Evolutionary conservation across 202 grass and related monocot genomes (phyloP), one percentile per base, ranked within the genome.

Genomic region (Alloteropsis angusta): DNA sequence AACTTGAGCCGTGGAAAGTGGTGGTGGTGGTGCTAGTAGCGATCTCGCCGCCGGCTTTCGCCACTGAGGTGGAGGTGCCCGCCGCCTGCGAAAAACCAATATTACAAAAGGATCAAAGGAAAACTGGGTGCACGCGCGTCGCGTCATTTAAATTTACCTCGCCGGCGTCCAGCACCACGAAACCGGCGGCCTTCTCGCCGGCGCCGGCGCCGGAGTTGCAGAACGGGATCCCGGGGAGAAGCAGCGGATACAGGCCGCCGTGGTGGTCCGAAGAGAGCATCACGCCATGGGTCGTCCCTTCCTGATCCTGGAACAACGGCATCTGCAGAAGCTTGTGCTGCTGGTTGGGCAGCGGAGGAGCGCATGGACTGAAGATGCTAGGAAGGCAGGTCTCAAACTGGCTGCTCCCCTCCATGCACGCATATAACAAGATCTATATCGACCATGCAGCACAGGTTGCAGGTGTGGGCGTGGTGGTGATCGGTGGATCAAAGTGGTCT

Each of bases 391-490:
- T 66, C 60, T 74, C 78, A 26, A 89, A 25, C 53, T 78, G 87
- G 83, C 83, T 80, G 47, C 67, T 77, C 37, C 87, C 79, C 72
- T 89, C 87, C 87, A 89, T 89, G 79, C 78, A 85, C 30, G 54
- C 84, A 81, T 75, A 74, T 54, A 81, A 32, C 60, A 68, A 44
- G 50, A 75, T 68, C 22, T 28, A 9, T 41, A 26, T 26, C 62
- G 32, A 84, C 63, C 73, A 72, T 78, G 79, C 79, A 58, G 9
- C n/a, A n/a, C n/a, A n/a, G 15, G 9, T 23, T 66, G 37, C 37
- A 42, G 32, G 66, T 47, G 17, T 12, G n/a, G 7, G n/a, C 32
- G 65, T 9, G 70, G 11, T 53, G 38, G 39, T 25, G 17, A 44
- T 41, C 34, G 2, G 34, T 80, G 69, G 48, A 63, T 82, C 36